Conservation (phyloP, 73 alveolate species). For the Uronychia binucleata region DNA sequence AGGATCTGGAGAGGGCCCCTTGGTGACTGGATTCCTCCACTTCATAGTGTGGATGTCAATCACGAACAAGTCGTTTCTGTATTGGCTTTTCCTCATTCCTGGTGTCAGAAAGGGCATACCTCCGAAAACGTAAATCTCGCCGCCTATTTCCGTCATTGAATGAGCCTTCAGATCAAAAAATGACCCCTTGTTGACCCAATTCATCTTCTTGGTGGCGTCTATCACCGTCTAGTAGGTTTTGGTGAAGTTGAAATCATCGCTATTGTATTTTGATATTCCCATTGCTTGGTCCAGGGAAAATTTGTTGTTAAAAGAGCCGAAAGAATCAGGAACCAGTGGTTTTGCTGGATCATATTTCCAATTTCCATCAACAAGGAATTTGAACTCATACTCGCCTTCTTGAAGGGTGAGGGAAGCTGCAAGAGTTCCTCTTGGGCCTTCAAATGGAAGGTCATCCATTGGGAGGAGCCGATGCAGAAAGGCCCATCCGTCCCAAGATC, state of each 20-base stretch:
- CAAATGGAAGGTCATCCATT: not conserved
- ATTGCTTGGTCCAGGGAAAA: slow-evolving; percentile 20
- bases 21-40: slow-evolving; percentile 39
- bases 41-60: slow-evolving; percentile 55
- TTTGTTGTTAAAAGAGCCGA: slow-evolving; percentile 47
- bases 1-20: slow-evolving; percentile 52
- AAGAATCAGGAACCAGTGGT: slow-evolving; percentile 12
- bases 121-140: slow-evolving; percentile 58
- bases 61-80: slow-evolving; percentile 32
- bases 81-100: slow-evolving; percentile 26
- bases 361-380: slow-evolving; percentile 58
- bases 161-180: slow-evolving; percentile 29
- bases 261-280: slow-evolving; percentile 4
- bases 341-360: slow-evolving; percentile 56
- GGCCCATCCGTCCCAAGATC: slow-evolving; percentile 13
- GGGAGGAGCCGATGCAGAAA: not conserved
- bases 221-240: not conserved
- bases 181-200: not conserved
- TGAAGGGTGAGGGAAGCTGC: slow-evolving; percentile 24
- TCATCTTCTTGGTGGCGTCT: slow-evolving; percentile 6
- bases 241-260: slow-evolving; percentile 15
- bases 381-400: slow-evolving; percentile 48
- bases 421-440: not conserved
- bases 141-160: slow-evolving; percentile 59
- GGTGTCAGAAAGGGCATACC: slow-evolving; percentile 10